Evolutionary conservation across 164 flowering plant species (phyloP).

Genomic region (Nymphaea colorata): DNA sequence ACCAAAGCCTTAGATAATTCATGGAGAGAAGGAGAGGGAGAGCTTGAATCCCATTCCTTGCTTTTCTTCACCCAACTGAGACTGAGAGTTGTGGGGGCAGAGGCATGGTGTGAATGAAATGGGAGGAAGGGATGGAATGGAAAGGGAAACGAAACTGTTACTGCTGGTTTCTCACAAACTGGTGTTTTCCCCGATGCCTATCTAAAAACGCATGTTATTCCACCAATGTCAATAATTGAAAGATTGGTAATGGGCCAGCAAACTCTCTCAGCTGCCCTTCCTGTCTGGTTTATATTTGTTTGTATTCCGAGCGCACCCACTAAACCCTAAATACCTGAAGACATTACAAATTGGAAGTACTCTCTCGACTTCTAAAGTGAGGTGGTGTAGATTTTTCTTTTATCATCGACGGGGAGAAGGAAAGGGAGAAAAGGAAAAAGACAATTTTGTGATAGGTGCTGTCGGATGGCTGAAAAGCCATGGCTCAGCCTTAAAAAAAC

Average conservation of each 20-base stretch:
- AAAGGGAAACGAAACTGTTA: no score
- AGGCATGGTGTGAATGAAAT: no score
- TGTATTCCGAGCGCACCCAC: constrained; percentile 7
- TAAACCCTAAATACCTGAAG: background rate
- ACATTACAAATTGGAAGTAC: background rate
- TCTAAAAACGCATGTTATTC: background rate
- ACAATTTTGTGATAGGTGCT: constrained; percentile 15
- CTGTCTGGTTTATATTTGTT: constrained; percentile 26
- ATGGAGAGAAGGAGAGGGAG: no score
- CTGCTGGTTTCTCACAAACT: no score
- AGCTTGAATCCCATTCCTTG: no score
- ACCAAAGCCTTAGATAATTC: constrained; percentile 5
- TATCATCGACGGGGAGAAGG: constrained; percentile 8
- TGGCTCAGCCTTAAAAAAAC: constrained; percentile 9
- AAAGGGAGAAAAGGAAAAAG: constrained; percentile 16
- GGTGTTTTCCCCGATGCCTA: background rate
- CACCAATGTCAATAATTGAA: constrained; percentile 11
- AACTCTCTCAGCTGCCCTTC: constrained; percentile 12
- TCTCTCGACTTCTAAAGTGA: background rate
- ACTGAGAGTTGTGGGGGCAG: no score
- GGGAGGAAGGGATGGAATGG: no score
- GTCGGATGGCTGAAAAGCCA: constrained; percentile 18
- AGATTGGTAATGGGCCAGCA: constrained; percentile 3
- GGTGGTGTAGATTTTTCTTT: constrained; percentile 4
- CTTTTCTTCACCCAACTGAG: no score